Evolutionary conservation across 495 filamentous ascomycete species (phyloP).

Genomic region (Thermochaetoides thermophila): DNA sequence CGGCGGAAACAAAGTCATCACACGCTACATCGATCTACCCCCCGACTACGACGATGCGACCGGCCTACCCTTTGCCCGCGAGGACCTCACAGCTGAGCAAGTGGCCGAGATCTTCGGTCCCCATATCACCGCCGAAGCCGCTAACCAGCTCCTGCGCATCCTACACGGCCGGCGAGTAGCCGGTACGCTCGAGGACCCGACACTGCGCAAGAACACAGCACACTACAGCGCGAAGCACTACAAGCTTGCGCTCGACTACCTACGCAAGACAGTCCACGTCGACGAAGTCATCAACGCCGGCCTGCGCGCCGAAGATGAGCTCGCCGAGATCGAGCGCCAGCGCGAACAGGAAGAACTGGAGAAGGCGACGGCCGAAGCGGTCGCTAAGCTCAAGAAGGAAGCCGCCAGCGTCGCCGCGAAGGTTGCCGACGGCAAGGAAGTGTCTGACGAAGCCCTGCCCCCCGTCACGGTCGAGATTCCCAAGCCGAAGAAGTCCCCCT

Average conservation of each 20-base stretch:
- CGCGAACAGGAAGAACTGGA: conserved; percentile 26
- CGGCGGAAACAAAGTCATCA: conserved; percentile 15
- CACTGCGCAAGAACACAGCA: conserved; percentile 16
- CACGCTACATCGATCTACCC: conserved; percentile 31
- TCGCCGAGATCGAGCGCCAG: conserved; percentile 46
- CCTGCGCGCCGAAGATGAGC: conserved; percentile 38
- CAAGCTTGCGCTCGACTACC: conserved; percentile 45
- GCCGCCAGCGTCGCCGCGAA: conserved; percentile 28
- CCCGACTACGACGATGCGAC: conserved; percentile 28
- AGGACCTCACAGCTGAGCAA: conserved; percentile 36
- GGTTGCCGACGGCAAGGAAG: conserved; percentile 9
- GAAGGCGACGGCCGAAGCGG: conserved; percentile 19
- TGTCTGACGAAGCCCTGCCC: conserved; percentile 11
- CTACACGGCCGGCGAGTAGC: conserved; percentile 60
- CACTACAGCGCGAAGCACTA: conserved; percentile 18
- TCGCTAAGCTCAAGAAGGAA: conserved; percentile 17
- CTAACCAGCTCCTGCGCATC: conserved; percentile 50
- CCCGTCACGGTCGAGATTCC: too few relatives aligned
- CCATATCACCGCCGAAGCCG: conserved; percentile 31
- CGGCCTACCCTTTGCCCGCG: conserved; percentile 32
- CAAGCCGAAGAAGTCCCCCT: conserved; percentile 14
- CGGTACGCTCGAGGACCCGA: conserved; percentile 53
- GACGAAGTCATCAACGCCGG: conserved; percentile 56
- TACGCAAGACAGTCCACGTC: conserved; percentile 51
- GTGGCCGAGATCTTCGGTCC: conserved; percentile 50